These are phyloP conservation scores for Puccinia triticina DNA, from an alignment of 1,284 basidiomycete genomes.

Conservation along the genomic window DNA sequence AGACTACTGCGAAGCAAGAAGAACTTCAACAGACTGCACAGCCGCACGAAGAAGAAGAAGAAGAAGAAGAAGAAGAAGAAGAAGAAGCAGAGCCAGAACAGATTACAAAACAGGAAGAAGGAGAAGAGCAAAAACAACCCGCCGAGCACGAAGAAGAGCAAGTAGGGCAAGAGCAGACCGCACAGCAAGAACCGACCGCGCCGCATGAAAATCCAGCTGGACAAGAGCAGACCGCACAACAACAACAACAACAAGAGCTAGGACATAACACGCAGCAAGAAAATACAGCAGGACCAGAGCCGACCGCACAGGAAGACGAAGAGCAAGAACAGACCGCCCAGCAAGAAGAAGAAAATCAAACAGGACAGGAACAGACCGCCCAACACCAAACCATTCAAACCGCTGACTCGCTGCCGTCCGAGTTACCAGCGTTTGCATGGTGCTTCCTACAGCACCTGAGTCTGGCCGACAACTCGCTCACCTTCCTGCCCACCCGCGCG, in stretches of 20 bases:
- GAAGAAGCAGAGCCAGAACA: not conserved
- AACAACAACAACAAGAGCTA: not conserved
- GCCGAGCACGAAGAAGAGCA: slow-evolving; percentile 60
- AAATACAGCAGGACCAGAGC: not conserved
- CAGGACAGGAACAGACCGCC: slow-evolving; percentile 64
- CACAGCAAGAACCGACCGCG: too few species aligned
- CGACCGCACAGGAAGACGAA: slow-evolving; percentile 11
- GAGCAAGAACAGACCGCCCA: slow-evolving; percentile 1
- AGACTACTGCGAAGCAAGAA: too few species aligned
- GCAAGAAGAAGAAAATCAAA: slow-evolving; percentile 62
- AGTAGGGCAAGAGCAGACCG: slow-evolving; percentile 65
- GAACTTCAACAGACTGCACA: too few species aligned
- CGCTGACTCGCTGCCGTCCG: slow-evolving; percentile 57
- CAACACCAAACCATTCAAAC: too few species aligned
- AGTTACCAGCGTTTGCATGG: slow-evolving; percentile 74
- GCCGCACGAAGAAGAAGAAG: not conserved
- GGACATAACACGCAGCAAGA: not conserved
- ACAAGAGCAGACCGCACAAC: too few species aligned
- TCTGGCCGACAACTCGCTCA: slow-evolving; percentile 79
- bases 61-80: not conserved
- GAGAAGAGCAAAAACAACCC: slow-evolving; percentile 5
- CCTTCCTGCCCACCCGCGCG: slow-evolving; percentile 70
- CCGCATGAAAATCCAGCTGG: too few species aligned
- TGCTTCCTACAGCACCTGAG: slow-evolving; percentile 74
- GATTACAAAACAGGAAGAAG: not conserved